Conservation (phyloP, 2,329 filamentous ascomycete genomes). For the Chrysoporthe deuterocubensis region DNA sequence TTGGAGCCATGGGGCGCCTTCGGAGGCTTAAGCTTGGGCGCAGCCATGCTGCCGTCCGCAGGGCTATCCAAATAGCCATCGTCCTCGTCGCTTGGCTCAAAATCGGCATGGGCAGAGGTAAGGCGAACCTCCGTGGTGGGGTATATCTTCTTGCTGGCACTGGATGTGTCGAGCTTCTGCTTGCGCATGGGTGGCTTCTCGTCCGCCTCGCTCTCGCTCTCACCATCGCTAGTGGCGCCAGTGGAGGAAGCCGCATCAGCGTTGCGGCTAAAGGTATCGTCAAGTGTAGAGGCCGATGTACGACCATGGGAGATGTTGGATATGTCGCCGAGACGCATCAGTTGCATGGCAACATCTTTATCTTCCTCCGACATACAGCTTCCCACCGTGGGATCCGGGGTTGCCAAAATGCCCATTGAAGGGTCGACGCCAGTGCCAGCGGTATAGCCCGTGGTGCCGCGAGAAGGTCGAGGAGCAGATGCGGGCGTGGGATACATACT, state of each 20-base stretch:
- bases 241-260: slow-evolving; percentile 86
- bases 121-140: slow-evolving; percentile 59
- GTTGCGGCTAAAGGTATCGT: slow-evolving; percentile 89
- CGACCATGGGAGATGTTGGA: slow-evolving; percentile 92
- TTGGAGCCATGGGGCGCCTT: slow-evolving; percentile 45
- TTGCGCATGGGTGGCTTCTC: slow-evolving; percentile 63
- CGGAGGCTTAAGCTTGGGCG: slow-evolving; percentile 46
- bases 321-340: slow-evolving; percentile 94
- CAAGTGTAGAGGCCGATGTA: slow-evolving; percentile 88
- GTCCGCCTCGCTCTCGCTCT: slow-evolving; percentile 65
- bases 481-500: slow-evolving; percentile 66
- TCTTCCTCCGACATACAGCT: slow-evolving; percentile 97
- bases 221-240: slow-evolving; percentile 79
- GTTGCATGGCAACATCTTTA: slow-evolving; percentile 90
- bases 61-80: slow-evolving; percentile 54
- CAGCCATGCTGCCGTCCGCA: slow-evolving; percentile 43
- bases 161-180: slow-evolving; percentile 56
- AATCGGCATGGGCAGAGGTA: slow-evolving; percentile 45
- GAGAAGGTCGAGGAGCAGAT: slow-evolving; percentile 66
- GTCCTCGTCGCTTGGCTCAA: slow-evolving; percentile 62
- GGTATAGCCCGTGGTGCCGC: slow-evolving; percentile 64
- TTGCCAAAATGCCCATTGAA: slow-evolving; percentile 72
- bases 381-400: slow-evolving; percentile 94
- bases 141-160: slow-evolving; percentile 51
- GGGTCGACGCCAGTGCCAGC: slow-evolving; percentile 43